phyloP scores from a whole-genome alignment of 169 alveolate species.

The Amoebophrya sp. region DNA sequence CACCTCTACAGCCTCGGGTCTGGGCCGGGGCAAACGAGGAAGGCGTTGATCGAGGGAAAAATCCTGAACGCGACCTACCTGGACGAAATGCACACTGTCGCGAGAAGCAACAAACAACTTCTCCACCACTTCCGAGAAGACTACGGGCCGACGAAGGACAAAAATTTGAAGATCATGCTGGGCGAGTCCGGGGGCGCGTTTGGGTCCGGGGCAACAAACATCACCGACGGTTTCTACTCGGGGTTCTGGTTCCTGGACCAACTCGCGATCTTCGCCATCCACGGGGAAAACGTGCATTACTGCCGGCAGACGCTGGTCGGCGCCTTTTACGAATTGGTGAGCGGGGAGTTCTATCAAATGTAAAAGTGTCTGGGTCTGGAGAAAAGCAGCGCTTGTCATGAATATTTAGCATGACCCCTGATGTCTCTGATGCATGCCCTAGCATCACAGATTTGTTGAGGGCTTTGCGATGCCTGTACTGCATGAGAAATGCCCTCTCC shows the following conservation, averaged over 20 bases:
- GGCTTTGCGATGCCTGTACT: too few relatives aligned
- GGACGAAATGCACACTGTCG: neutral
- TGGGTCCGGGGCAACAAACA: neutral
- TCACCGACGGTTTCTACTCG: neutral
- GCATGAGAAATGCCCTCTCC: too few relatives aligned
- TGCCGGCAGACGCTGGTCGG: slow-evolving; percentile 10
- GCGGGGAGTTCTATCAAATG: too few relatives aligned
- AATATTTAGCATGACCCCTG: too few relatives aligned
- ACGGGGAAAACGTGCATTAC: neutral
- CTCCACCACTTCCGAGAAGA: neutral
- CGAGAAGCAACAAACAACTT: neutral
- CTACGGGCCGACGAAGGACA: too few relatives aligned
- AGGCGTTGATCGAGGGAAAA: neutral
- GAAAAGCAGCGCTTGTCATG: too few relatives aligned
- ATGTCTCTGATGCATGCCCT: too few relatives aligned
- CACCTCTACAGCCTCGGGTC: too few relatives aligned
- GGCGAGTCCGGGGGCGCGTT: neutral
- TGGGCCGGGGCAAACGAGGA: too few relatives aligned
- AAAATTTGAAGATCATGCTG: neutral
- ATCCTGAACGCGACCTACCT: neutral
- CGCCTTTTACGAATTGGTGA: neutral
- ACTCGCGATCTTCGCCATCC: neutral
- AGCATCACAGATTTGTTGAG: too few relatives aligned
- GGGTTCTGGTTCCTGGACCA: slow-evolving; percentile 13
- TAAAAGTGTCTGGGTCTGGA: too few relatives aligned